A percentile compares a stretch with the other conserved stretches of the same genome.
These are phyloP conservation scores for Pythium aristosporum DNA, from an alignment of 352 stramenopile genomes.

Conservation along the genomic window DNA sequence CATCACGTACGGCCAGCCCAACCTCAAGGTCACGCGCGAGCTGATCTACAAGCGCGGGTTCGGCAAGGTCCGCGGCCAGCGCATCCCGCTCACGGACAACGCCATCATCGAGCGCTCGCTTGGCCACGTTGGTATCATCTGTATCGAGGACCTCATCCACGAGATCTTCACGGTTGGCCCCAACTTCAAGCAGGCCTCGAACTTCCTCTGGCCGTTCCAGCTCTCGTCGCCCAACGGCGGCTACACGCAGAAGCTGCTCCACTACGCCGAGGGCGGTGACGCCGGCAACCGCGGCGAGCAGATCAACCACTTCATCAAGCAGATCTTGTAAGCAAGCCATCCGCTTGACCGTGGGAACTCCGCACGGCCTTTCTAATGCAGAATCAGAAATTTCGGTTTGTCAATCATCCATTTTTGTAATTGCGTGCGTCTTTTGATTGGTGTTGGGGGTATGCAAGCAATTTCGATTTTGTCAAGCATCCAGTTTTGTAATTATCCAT, in stretches of 20 bases:
- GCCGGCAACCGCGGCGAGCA: constrained; percentile 90
- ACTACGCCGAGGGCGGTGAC: constrained; percentile 94
- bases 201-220: constrained; percentile 99
- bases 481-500: not conserved
- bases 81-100: constrained; percentile 97
- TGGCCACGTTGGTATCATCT: constrained; percentile 96
- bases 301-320: constrained; percentile 95
- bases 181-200: constrained; percentile 98
- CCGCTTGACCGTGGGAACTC: not conserved
- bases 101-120: constrained; percentile 96
- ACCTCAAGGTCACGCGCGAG: constrained; percentile 97
- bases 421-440: not conserved
- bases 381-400: constrained; percentile 24
- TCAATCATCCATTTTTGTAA: constrained; percentile 7
- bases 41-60: constrained; percentile 99
- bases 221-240: constrained; percentile 95
- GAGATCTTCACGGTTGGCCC: constrained; percentile 99
- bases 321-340: constrained; percentile 85
- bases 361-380: constrained; percentile 3
- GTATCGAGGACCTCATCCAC: constrained; percentile 99
- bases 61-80: constrained; percentile 98
- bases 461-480: not conserved
- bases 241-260: constrained; percentile 94
- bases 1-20: constrained; percentile 98
- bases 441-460: too few species aligned